phyloP scores from a whole-genome alignment of 805 yeast species.

The Metschnikowia santaceciliae region DNA sequence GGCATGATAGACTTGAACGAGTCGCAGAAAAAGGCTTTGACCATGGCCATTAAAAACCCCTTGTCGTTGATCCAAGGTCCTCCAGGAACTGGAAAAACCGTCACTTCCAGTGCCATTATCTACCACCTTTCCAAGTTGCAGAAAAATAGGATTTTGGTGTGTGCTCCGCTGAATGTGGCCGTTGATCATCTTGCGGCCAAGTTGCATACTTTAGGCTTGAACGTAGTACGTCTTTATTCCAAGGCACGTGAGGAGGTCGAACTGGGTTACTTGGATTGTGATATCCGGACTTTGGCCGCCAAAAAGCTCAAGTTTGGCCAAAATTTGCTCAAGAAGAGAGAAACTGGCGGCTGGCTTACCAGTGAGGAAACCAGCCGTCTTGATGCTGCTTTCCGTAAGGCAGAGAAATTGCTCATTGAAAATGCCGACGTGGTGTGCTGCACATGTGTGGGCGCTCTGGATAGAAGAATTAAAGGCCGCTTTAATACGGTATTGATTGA shows the following conservation, averaged over 20 bases:
- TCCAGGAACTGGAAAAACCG: constrained; percentile 91
- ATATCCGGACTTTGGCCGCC: background rate
- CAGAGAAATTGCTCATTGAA: constrained; percentile 49
- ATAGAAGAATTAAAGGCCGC: constrained; percentile 51
- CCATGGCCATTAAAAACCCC: constrained; percentile 14
- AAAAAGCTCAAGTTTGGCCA: background rate
- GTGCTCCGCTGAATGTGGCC: constrained; percentile 95
- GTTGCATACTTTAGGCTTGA: constrained; percentile 63
- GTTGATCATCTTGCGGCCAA: constrained; percentile 86
- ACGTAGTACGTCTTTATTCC: constrained; percentile 75
- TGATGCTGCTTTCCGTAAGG: constrained; percentile 15
- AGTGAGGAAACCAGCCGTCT: constrained; percentile 8
- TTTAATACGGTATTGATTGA: constrained; percentile 84
- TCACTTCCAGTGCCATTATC: constrained; percentile 84
- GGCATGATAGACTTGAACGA: constrained; percentile 62
- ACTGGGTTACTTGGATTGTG: constrained; percentile 17
- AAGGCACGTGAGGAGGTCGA: constrained; percentile 79
- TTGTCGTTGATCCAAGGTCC: constrained; percentile 65
- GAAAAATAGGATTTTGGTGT: constrained; percentile 68
- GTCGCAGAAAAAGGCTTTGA: constrained; percentile 78
- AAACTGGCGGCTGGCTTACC: constrained; percentile 8
- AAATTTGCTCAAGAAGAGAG: constrained; percentile 1
- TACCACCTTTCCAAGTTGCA: constrained; percentile 65
- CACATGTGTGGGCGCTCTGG: constrained; percentile 93
- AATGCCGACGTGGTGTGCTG: constrained; percentile 78